Evolutionary conservation across 169 alveolate species (phyloP).

Genomic region (Eimeria falciformis): DNA sequence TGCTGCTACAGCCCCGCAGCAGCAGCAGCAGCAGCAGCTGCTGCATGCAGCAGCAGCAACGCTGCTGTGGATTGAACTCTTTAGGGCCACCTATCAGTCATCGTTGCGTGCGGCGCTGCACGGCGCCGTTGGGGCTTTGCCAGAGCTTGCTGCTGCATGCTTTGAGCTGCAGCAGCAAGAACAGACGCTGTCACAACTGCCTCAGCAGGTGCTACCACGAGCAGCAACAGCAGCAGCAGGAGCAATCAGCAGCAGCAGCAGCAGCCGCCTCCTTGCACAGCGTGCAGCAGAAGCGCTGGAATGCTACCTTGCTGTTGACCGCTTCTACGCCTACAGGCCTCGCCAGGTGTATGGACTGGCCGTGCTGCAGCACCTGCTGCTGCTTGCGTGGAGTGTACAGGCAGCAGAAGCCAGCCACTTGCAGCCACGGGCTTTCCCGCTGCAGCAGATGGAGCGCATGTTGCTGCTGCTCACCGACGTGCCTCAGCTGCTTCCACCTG

Average conservation of each 20-base stretch:
- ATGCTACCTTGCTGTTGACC: constrained; percentile 21
- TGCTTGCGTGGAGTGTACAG: constrained; percentile 68
- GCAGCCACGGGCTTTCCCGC: constrained; percentile 60
- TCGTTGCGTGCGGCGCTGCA: constrained; percentile 18
- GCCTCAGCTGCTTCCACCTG: constrained; percentile 42
- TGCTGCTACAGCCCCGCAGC: neutral
- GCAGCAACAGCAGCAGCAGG: constrained; percentile 53
- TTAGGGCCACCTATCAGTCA: constrained; percentile 22
- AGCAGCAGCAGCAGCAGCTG: constrained; percentile 67
- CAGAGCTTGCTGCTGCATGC: constrained; percentile 69
- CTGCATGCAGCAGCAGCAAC: constrained; percentile 64
- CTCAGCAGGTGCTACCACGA: constrained; percentile 33
- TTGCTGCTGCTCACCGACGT: constrained; percentile 16
- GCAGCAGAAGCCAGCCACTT: constrained; percentile 53
- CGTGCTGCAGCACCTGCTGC: constrained; percentile 67
- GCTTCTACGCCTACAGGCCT: constrained; percentile 1
- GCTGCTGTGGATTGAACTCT: constrained; percentile 50
- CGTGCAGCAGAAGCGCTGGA: constrained; percentile 46
- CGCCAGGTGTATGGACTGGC: constrained; percentile 55
- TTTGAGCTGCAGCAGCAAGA: constrained; percentile 68
- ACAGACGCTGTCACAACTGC: neutral
- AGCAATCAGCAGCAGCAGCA: neutral
- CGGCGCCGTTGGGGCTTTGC: neutral
- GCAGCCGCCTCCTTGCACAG: constrained; percentile 11
- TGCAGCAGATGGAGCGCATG: constrained; percentile 38